Conservation (phyloP, 176 grass and related monocot genomes). For the Dendrocalamus sinicus region DNA sequence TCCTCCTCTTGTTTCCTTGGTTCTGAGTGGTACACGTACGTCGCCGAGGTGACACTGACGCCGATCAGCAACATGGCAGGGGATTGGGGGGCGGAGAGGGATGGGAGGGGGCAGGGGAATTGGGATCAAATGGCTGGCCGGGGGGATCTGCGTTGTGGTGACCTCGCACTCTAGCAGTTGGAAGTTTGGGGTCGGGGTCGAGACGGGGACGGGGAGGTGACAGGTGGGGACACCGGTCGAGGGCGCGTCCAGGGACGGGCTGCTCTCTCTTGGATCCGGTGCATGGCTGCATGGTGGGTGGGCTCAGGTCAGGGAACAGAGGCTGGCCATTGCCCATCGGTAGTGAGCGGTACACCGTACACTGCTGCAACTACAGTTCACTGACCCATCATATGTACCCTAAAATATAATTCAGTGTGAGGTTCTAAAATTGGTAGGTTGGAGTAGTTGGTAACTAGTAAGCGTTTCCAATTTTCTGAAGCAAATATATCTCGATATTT, state of each 20-base stretch:
- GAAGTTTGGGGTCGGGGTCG: neutral
- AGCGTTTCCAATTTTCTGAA: neutral
- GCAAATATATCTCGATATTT: neutral
- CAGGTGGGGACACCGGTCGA: conserved; percentile 4
- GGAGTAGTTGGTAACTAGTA: neutral
- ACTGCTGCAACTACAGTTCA: neutral
- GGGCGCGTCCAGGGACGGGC: neutral
- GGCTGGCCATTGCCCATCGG: neutral
- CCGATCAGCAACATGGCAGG: neutral
- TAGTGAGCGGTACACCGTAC: neutral
- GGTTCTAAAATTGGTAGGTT: neutral
- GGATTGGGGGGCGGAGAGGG: conserved; percentile 38
- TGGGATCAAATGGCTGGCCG: neutral
- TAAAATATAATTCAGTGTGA: neutral
- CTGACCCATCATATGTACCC: neutral
- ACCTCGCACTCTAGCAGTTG: neutral
- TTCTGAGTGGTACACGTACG: conserved; percentile 15
- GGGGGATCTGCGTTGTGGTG: conserved; percentile 4
- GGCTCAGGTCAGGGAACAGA: neutral
- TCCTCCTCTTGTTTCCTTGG: neutral
- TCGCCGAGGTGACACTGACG: neutral
- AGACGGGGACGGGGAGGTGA: neutral
- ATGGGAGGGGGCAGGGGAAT: conserved; percentile 16
- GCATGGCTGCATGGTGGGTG: neutral
- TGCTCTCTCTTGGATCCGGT: neutral